Evolutionary conservation across 306 rosid genomes (phyloP).

Genomic region (Medicago arabica): DNA sequence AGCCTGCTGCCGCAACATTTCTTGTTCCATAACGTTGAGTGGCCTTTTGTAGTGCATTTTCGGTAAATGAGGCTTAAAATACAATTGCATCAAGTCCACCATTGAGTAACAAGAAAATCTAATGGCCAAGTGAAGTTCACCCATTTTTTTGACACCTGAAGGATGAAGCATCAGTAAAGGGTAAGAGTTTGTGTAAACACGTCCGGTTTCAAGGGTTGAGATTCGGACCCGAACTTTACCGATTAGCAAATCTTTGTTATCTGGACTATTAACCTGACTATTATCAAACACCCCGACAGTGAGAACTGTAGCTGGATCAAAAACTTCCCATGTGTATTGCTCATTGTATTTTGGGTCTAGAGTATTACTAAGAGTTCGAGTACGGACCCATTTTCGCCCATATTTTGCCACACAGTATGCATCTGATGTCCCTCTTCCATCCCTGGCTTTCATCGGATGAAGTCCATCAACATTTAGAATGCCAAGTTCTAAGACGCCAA

Average conservation of each 20-base stretch:
- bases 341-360: slow-evolving; percentile 80
- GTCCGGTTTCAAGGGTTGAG: slow-evolving; percentile 81
- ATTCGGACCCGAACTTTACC: slow-evolving; percentile 92
- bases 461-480: slow-evolving; percentile 70
- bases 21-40: slow-evolving; percentile 71
- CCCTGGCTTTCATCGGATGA: slow-evolving; percentile 82
- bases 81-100: slow-evolving; percentile 64
- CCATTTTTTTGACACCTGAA: slow-evolving; percentile 96
- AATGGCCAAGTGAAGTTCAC: slow-evolving; percentile 88
- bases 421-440: slow-evolving; percentile 76
- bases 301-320: slow-evolving; percentile 89
- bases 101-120: slow-evolving; percentile 74
- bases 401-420: slow-evolving; percentile 94
- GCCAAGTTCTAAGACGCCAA: slow-evolving; percentile 87
- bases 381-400: slow-evolving; percentile 93
- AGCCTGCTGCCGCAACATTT: slow-evolving; percentile 80
- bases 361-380: slow-evolving; percentile 80
- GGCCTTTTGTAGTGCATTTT: slow-evolving; percentile 94
- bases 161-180: slow-evolving; percentile 86
- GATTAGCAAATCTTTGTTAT: slow-evolving; percentile 56
- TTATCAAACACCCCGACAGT: slow-evolving; percentile 89
- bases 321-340: slow-evolving; percentile 95
- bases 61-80: slow-evolving; percentile 79
- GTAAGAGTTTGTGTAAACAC: slow-evolving; percentile 74
- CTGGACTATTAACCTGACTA: slow-evolving; percentile 57